A percentile compares a stretch with the other conserved stretches of the same genome.
These are phyloP conservation scores for Volvox africanus DNA, from an alignment of 139 green algal genomes.

Conservation along the genomic window DNA sequence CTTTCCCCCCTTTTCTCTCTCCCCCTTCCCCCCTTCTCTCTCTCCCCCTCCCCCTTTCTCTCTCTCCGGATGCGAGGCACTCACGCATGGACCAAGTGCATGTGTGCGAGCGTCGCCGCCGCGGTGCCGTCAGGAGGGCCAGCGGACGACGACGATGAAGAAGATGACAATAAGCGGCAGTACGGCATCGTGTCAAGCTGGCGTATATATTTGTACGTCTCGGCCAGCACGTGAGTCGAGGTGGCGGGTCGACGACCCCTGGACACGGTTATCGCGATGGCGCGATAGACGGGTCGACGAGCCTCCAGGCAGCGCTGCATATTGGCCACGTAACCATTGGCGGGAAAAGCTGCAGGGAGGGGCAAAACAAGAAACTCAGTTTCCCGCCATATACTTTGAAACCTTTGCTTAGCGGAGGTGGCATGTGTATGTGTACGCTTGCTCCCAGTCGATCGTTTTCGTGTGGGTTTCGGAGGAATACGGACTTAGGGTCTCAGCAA, in stretches of 20 bases:
- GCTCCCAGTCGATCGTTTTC: neutral
- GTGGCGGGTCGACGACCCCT: neutral
- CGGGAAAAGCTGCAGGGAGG: too few species aligned
- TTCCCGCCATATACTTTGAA: too few species aligned
- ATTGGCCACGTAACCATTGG: too few species aligned
- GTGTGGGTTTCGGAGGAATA: too few species aligned
- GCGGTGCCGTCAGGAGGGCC: neutral
- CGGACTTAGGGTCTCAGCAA: too few species aligned
- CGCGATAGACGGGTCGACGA: conserved; percentile 36
- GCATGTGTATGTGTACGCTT: neutral
- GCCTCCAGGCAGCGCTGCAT: conserved; percentile 3
- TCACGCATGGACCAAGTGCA: conserved; percentile 34
- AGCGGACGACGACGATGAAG: neutral
- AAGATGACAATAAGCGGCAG: neutral
- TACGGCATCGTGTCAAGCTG: conserved; percentile 3
- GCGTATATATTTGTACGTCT: conserved; percentile 53
- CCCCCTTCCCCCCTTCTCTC: too few species aligned
- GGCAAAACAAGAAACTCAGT: too few species aligned
- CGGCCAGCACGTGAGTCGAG: neutral
- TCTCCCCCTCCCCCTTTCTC: too few species aligned
- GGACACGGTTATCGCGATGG: neutral
- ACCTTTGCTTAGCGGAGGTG: neutral
- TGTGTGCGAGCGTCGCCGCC: neutral
- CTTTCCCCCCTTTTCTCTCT: too few species aligned
- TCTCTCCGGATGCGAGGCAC: neutral